Conservation (phyloP, 1,139 yeast species). For the Chernovozyma aurita region DNA sequence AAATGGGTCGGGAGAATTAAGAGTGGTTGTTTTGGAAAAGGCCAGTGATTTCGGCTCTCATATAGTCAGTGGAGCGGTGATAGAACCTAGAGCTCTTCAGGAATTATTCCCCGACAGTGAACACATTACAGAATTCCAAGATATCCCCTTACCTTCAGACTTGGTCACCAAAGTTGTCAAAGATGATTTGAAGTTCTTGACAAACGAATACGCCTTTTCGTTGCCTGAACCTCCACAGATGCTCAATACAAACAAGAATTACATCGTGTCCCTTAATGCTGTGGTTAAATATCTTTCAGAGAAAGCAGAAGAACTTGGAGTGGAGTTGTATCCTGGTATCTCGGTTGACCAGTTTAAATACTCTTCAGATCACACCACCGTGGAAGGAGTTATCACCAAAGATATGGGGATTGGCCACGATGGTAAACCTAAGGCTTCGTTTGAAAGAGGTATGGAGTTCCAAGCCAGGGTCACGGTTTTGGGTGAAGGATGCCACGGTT, state of each 20-base stretch:
- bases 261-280: conserved; percentile 76
- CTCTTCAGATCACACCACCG: conserved; percentile 49
- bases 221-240: conserved; percentile 94
- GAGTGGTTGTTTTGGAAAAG: conserved; percentile 88
- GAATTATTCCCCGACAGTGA: conserved; percentile 83
- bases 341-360: conserved; percentile 81
- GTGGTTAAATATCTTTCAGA: conserved; percentile 82
- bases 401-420: conserved; percentile 79
- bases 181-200: conserved; percentile 67
- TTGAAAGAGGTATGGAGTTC: conserved; percentile 96
- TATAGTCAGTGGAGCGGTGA: conserved; percentile 87
- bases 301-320: conserved; percentile 89
- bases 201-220: conserved; percentile 54
- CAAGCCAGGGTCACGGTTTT: conserved; percentile 82
- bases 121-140: conserved; percentile 46
- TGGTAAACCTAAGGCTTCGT: conserved; percentile 73
- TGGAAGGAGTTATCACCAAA: conserved; percentile 88
- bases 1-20: conserved; percentile 59
- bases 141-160: conserved; percentile 73
- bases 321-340: conserved; percentile 88
- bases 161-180: conserved; percentile 67
- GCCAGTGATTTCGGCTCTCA: conserved; percentile 92
- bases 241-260: conserved; percentile 75
- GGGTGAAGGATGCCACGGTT: conserved; percentile 98
- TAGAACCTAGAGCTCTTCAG: conserved; percentile 81